Evolutionary conservation across 1,139 yeast genomes (phyloP).

Genomic region (Kazachstania sp.): DNA sequence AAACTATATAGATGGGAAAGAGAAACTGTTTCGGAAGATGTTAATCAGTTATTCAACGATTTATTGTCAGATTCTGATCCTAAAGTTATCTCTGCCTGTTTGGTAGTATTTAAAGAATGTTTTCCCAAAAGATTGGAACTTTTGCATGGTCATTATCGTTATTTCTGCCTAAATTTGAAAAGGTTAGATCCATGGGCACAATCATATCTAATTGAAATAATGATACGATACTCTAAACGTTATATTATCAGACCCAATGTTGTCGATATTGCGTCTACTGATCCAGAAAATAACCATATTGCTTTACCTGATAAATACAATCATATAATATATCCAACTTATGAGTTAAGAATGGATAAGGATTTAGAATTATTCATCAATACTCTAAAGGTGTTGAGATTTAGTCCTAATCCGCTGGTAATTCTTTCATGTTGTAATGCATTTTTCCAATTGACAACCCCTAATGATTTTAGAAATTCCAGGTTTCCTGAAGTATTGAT

Average conservation of each 20-base stretch:
- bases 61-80: constrained; percentile 58
- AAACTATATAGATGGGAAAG: constrained; percentile 43
- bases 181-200: constrained; percentile 78
- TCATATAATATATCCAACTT: constrained; percentile 34
- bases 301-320: constrained; percentile 38
- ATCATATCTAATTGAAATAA: constrained; percentile 46
- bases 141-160: constrained; percentile 63
- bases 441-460: constrained; percentile 46
- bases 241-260: constrained; percentile 49
- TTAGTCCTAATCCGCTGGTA: constrained; percentile 51
- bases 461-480: constrained; percentile 40
- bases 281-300: constrained; percentile 24
- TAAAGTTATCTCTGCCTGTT: constrained; percentile 61
- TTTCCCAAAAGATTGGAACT: constrained; percentile 51
- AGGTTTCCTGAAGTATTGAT: constrained; percentile 45
- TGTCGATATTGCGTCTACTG: constrained; percentile 26
- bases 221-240: constrained; percentile 56
- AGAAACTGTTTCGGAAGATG: constrained; percentile 36
- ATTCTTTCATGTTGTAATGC: constrained; percentile 54
- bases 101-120: constrained; percentile 48
- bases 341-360: constrained; percentile 41
- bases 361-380: constrained; percentile 51
- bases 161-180: constrained; percentile 46
- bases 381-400: constrained; percentile 39
- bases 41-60: constrained; percentile 43